A percentile compares a stretch with the other conserved stretches of the same genome.
Evolutionary conservation across 495 filamentous ascomycete genomes (phyloP).

Genomic region (Penicillium egyptiacum): DNA sequence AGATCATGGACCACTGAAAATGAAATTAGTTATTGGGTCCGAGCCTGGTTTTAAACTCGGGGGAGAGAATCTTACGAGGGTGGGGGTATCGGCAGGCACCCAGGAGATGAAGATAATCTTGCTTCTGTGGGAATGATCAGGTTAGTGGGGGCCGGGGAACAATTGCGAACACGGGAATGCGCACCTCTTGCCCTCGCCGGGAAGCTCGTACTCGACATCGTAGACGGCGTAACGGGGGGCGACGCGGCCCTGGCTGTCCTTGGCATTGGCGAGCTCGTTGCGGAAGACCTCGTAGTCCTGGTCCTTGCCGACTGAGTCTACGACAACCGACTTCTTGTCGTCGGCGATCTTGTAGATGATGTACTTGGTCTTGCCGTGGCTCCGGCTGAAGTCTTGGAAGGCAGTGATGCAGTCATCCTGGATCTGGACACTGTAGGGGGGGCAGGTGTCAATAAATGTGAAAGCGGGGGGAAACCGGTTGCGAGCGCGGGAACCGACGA

Average conservation of each 20-base stretch:
- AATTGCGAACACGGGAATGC: slow-evolving; percentile 14
- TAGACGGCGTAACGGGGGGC: slow-evolving; percentile 89
- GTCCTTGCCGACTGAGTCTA: slow-evolving; percentile 68
- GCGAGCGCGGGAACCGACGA: slow-evolving; percentile 9
- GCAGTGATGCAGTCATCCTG: slow-evolving; percentile 72
- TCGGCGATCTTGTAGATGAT: slow-evolving; percentile 97
- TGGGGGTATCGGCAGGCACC: slow-evolving; percentile 80
- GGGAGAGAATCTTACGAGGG: slow-evolving; percentile 62
- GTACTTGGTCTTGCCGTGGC: slow-evolving; percentile 78
- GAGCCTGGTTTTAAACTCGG: too few species aligned
- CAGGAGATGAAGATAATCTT: slow-evolving; percentile 97
- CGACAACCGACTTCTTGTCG: slow-evolving; percentile 84
- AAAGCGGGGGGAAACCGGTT: slow-evolving; percentile 14
- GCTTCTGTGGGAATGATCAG: slow-evolving; percentile 55
- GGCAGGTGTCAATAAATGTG: slow-evolving; percentile 23
- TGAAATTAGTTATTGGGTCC: slow-evolving; percentile 26
- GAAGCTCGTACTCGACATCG: slow-evolving; percentile 83
- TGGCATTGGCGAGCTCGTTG: slow-evolving; percentile 70
- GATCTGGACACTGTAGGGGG: slow-evolving; percentile 66
- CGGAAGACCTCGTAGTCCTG: slow-evolving; percentile 76
- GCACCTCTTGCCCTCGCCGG: slow-evolving; percentile 81
- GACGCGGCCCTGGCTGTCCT: slow-evolving; percentile 62
- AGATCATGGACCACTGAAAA: slow-evolving; percentile 73
- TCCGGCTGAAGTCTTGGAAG: slow-evolving; percentile 91
- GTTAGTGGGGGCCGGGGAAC: slow-evolving; percentile 15